Evolutionary conservation across 352 stramenopile genomes (phyloP), one percentile per base, ranked within the genome.

Genomic region (Phytophthora pluvialis): DNA sequence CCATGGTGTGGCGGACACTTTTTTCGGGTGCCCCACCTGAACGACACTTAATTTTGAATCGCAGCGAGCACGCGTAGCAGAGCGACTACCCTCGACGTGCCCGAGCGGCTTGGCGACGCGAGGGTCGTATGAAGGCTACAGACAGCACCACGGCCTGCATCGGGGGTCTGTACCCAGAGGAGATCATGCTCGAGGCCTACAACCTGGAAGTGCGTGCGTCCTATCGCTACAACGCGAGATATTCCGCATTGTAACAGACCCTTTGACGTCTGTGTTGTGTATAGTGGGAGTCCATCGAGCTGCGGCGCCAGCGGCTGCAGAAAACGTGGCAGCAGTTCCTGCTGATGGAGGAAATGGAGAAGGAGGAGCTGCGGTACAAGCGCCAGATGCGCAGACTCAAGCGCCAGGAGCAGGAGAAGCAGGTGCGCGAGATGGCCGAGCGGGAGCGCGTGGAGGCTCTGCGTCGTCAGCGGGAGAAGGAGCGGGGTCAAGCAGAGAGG

Each of bases 211-310:
- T 91, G 36, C 51, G 75, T 77, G 28, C 10, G 1, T 18, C 4
- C 3, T 16, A 0, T 12, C 5, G 4, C 3, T 55, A 51, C 0
- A 44, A n/a, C 11, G 3, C 4, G 39, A 61, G 29, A 29, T 45
- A 51, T 50, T 16, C 2, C n/a, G 21, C 5, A 4, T 39, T 9
- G 47, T 43, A 54, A 39, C 47, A 62, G 32, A 69, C 35, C 0
- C 9, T 29, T 32, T 31, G 33, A 0, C 35, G 39, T 18, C 49
- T 25, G 49, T 38, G 12, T 26, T 56, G 25, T 51, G 43, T 64
- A 33, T 50, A 91, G 83, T 92, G 83, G 83, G 66, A 86, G 33
- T 51, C 73, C 18, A 83, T 92, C 21, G 81, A 92, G 25, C 73
- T 92, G 9, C 72, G 74, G 16, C 44, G 67, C 12, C 68, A 89